These are phyloP conservation scores for Penicillium hesseltinei DNA, from an alignment of 2,329 filamentous ascomycete genomes.

Conservation along the genomic window DNA sequence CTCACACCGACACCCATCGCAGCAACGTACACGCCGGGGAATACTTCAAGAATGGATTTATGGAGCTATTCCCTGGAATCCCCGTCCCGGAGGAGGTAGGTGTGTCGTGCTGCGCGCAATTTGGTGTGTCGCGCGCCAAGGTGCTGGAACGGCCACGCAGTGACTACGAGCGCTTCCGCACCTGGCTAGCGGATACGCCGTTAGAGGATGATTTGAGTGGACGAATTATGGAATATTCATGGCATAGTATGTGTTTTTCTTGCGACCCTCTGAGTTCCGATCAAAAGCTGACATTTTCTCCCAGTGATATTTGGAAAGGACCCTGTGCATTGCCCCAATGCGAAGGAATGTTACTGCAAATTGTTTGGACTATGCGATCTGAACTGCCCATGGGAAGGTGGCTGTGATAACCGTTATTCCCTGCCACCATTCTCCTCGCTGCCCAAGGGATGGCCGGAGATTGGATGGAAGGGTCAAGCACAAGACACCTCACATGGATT, in stretches of 20 bases:
- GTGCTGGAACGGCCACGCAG: slow-evolving; percentile 46
- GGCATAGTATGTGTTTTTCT: slow-evolving; percentile 52
- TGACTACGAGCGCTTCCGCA: slow-evolving; percentile 50
- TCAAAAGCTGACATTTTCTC: slow-evolving; percentile 1
- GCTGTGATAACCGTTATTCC: slow-evolving; percentile 58
- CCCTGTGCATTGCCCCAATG: slow-evolving; percentile 60
- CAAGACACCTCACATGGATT: slow-evolving; percentile 35
- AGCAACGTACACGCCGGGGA: slow-evolving; percentile 50
- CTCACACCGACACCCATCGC: slow-evolving; percentile 43
- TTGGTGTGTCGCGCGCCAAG: slow-evolving; percentile 51
- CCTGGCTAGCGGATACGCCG: slow-evolving; percentile 50
- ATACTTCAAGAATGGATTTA: slow-evolving; percentile 50
- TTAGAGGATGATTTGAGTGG: slow-evolving; percentile 52
- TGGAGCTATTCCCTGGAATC: slow-evolving; percentile 47
- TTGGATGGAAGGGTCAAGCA: slow-evolving; percentile 51
- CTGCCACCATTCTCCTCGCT: slow-evolving; percentile 59
- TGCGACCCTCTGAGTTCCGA: too few relatives aligned
- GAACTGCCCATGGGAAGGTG: slow-evolving; percentile 38
- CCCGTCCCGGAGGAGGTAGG: slow-evolving; percentile 47
- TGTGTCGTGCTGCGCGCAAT: slow-evolving; percentile 56
- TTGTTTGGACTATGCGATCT: slow-evolving; percentile 62
- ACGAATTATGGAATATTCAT: slow-evolving; percentile 58
- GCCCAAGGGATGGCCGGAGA: slow-evolving; percentile 61
- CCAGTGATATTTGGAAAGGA: slow-evolving; percentile 59
- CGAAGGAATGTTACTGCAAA: slow-evolving; percentile 64